phyloP scores from a whole-genome alignment of 176 grass and related monocot species.

The Avena atlantica region DNA sequence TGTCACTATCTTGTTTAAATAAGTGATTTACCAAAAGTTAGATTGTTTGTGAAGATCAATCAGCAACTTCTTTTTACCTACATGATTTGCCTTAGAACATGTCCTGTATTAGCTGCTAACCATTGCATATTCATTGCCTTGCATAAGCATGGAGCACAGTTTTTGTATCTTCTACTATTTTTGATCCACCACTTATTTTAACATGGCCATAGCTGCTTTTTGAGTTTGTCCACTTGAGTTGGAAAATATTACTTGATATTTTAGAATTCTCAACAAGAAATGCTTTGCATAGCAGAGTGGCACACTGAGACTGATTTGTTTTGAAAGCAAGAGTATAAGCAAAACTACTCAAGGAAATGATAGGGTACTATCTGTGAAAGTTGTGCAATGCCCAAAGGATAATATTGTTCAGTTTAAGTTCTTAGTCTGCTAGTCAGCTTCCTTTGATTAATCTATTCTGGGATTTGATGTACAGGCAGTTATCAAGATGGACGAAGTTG shows the following conservation, averaged over 20 bases:
- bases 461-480: constrained; percentile 54
- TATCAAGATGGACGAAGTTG: constrained; percentile 77
- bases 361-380: not conserved
- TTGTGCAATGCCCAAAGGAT: not conserved
- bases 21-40: not conserved
- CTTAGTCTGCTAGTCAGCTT: not conserved
- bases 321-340: not conserved
- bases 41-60: not conserved
- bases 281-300: not conserved
- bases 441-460: constrained; percentile 20
- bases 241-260: not conserved
- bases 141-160: not conserved
- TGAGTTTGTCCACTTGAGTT: not conserved
- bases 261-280: not conserved
- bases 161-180: too few relatives aligned
- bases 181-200: not conserved
- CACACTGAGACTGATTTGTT: not conserved
- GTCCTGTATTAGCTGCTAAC: not conserved
- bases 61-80: not conserved
- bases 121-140: not conserved
- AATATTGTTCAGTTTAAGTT: not conserved
- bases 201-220: not conserved
- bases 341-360: not conserved
- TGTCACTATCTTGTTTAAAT: not conserved
- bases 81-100: not conserved